Percentiles rank a stretch among this genome's conserved stretches.
phyloP scores from a whole-genome alignment of 805 yeast genomes.

The Wilhelminamyces savonicus region DNA sequence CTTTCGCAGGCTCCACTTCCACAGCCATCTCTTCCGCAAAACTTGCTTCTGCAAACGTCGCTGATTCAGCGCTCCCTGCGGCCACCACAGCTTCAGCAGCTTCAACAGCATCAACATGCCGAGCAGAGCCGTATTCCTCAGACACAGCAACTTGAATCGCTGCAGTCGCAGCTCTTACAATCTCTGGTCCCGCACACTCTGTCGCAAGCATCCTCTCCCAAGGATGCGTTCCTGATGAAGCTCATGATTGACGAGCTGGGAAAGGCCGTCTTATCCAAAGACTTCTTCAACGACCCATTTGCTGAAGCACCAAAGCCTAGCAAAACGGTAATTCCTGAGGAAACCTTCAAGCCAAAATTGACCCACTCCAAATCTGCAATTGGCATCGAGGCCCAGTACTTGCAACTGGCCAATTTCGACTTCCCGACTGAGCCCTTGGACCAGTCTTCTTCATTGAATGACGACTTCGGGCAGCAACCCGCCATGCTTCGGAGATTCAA shows the following conservation, averaged over 20 bases:
- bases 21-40: too few species aligned
- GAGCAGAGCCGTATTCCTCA: conserved; percentile 5
- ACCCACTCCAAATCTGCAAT: conserved; percentile 21
- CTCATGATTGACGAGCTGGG: conserved; percentile 37
- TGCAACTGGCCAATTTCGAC: conserved; percentile 1
- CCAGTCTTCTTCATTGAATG: too few species aligned
- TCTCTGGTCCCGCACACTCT: not conserved
- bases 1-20: too few species aligned
- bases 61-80: conserved; percentile 3
- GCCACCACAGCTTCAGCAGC: conserved; percentile 3
- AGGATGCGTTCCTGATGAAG: conserved; percentile 23
- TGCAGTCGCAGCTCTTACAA: not conserved
- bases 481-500: conserved; percentile 1
- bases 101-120: conserved; percentile 7
- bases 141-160: not conserved
- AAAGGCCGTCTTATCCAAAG: conserved; percentile 29
- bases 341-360: conserved; percentile 10
- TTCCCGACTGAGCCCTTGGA: not conserved
- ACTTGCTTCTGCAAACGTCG: too few species aligned
- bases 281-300: conserved; percentile 7
- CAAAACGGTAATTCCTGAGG: not conserved
- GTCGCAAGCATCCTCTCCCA: too few species aligned
- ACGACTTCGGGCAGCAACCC: not conserved
- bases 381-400: conserved; percentile 16
- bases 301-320: conserved; percentile 1